phyloP scores from a whole-genome alignment of 257 asterid genomes.

The Buddleja alternifolia region DNA sequence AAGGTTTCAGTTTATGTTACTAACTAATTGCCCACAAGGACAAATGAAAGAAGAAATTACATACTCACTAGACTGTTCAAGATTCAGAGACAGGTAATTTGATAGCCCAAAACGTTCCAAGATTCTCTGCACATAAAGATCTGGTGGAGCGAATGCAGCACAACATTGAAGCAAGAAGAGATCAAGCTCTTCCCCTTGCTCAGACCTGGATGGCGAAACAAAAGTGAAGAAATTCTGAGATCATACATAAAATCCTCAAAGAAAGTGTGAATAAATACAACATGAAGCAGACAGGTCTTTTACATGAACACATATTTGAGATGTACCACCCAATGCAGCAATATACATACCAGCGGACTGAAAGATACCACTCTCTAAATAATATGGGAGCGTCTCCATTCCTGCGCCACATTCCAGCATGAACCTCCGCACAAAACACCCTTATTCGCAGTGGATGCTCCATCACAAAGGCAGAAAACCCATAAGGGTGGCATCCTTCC shows the following conservation, averaged over 20 bases:
- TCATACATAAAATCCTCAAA: neutral
- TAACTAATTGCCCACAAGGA: constrained; percentile 29
- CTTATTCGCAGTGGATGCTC: constrained; percentile 94
- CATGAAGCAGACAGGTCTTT: constrained; percentile 11
- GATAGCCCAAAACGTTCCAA: constrained; percentile 93
- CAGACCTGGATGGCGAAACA: constrained; percentile 67
- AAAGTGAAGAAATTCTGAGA: neutral
- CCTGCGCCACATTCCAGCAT: constrained; percentile 97
- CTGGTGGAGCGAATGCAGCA: constrained; percentile 98
- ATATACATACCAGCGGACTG: constrained; percentile 80
- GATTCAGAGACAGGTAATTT: constrained; percentile 65
- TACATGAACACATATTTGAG: constrained; percentile 11
- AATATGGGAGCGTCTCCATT: constrained; percentile 85
- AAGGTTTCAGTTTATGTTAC: constrained; percentile 6
- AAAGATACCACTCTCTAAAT: constrained; percentile 87
- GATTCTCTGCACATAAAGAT: constrained; percentile 73
- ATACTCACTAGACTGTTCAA: constrained; percentile 90
- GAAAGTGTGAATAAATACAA: constrained; percentile 7
- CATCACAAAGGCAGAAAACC: constrained; percentile 90
- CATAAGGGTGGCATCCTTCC: constrained; percentile 86
- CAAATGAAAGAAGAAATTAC: constrained; percentile 50
- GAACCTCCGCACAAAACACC: constrained; percentile 95
- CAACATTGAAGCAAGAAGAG: constrained; percentile 96
- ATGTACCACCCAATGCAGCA: constrained; percentile 15
- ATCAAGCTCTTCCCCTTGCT: constrained; percentile 92